Base-by-base conservation (phyloP, 2,329 filamentous ascomycete genomes). In the Scedosporium apiospermum region DNA sequence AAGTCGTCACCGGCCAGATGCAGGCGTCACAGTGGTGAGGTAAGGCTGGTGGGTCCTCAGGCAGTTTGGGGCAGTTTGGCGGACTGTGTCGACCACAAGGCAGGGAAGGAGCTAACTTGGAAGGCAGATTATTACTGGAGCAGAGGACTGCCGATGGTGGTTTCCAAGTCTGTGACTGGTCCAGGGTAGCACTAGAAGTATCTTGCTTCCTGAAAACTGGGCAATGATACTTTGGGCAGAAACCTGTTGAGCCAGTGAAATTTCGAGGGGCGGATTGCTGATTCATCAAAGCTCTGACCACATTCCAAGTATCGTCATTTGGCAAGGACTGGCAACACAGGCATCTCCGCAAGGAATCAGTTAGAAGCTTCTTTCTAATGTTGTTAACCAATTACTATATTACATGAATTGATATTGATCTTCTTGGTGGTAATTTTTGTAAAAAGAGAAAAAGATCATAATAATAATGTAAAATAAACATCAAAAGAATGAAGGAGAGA, bases 11-110 rank as follows among this genome's bases (percentile, higher is more conserved):
- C 46, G 44, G 44, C n/a, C 34, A 23, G 27, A 46, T 53, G 59
- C 59, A 61, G 59, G 59, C 51, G 51, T 55, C 30, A 59, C 34
- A 51, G 34, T 42, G 51, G 51, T 62, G 60, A 62, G 60, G 60
- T 62, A 62, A 62, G 30, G 38, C 38, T 49, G 44, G 60, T 62
- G 60, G 60, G 60, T 62, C 60, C 60, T 46, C 38, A 9, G 34
- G 41, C 38, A 60, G 58, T 60, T 26, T 66, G 65, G n/a, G 34
- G 41, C 38, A 60, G 58, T 60, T 26, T 66, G 65, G 42, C 65
- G 65, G 44, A 65, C 66, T 42, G 65, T 67, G 57, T 65, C 65
- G 59, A 63, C 65, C 44, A 67, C 34, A 38, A 38, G 34, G 34
- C 34, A 38, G 34, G 61, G 64, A 66, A 67, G 49, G 65, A 67